A percentile compares a stretch with the other conserved stretches of the same genome.
These are phyloP conservation scores for Flaveria brownii DNA, from an alignment of 129 eudicot species.

Conservation along the genomic window DNA sequence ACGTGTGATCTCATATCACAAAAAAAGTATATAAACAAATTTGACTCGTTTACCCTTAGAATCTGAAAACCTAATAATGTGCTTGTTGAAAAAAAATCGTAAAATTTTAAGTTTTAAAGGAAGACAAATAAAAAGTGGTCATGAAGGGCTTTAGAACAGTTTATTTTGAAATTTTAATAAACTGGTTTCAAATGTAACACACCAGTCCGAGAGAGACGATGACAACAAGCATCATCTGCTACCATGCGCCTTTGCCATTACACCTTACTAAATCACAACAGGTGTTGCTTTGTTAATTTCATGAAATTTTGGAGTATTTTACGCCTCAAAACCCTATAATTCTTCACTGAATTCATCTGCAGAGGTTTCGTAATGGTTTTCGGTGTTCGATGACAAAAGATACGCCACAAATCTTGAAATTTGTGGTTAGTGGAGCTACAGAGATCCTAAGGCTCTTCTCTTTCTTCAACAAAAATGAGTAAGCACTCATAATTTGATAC, in stretches of 20 bases:
- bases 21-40: too few species aligned
- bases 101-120: too few species aligned
- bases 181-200: not conserved
- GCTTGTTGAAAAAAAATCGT: too few species aligned
- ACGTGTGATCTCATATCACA: too few species aligned
- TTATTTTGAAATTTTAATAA: too few species aligned
- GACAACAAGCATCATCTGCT: constrained; percentile 27
- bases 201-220: not conserved
- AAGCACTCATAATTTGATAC: not conserved
- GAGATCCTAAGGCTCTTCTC: constrained; percentile 76
- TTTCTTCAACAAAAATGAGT: constrained; percentile 38
- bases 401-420: constrained; percentile 59
- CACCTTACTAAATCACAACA: constrained; percentile 23
- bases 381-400: constrained; percentile 45
- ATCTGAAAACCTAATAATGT: too few species aligned
- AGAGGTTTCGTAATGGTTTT: constrained; percentile 41
- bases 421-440: constrained; percentile 74
- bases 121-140: too few species aligned
- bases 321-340: not conserved
- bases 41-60: too few species aligned
- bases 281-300: not conserved
- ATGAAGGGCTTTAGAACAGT: too few species aligned
- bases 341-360: constrained; percentile 21
- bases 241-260: constrained; percentile 23
- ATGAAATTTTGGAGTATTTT: not conserved